Base-by-base conservation (phyloP, 371 early-diverging fungal genomes). In the Fennellomyces sp. region DNA sequence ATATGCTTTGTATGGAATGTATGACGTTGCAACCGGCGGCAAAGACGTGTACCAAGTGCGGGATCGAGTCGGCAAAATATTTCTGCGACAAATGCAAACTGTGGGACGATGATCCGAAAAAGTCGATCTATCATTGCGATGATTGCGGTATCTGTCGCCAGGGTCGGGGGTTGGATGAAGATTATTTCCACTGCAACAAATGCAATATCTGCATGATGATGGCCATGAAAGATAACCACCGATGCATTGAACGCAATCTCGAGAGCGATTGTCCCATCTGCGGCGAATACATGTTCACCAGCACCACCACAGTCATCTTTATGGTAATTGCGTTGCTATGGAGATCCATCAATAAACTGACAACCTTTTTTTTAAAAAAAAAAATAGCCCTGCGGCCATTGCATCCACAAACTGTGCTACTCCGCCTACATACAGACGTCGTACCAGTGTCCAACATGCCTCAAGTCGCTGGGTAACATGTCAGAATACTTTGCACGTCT, bases 231-330 rank as follows among this genome's bases (percentile, higher is more conserved):
- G 81, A 87, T 33, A 77, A 87, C 11, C 99, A 99, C 76, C 86
- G 88, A 49, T 98, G 99, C 64, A 95, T 96, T 39, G 99, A 98
- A 71, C 83, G 92, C 21, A 94, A 91, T 48, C 67, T 97, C 31
- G 94, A 96, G 60, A 83, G 88, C 54, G 94, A 96, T 73, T 99
- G 99, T 64, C 97, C 97, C 0, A 97, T 99, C 53, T 99, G 99
- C 75, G 94, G 95, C 36, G 99, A 99, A 67, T 92, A 89, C 72
- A 87, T 99, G 85, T 96, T 96, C 61, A 96, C 94, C 0, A 87
- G 87, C 31, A 90, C 90, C 1, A 85, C 86, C 8, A 88, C 85
- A 3, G 91, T 93, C 1, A 88, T 94, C 15, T 92, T 93, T 60
- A 93, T 95, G 94, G 92, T 92, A 83, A 61, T n/a, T 56, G 31